Percentiles rank a stretch among this genome's conserved stretches.
Evolutionary conservation across 1,284 basidiomycete genomes (phyloP).

Genomic region (Hymenochaete sp.): DNA sequence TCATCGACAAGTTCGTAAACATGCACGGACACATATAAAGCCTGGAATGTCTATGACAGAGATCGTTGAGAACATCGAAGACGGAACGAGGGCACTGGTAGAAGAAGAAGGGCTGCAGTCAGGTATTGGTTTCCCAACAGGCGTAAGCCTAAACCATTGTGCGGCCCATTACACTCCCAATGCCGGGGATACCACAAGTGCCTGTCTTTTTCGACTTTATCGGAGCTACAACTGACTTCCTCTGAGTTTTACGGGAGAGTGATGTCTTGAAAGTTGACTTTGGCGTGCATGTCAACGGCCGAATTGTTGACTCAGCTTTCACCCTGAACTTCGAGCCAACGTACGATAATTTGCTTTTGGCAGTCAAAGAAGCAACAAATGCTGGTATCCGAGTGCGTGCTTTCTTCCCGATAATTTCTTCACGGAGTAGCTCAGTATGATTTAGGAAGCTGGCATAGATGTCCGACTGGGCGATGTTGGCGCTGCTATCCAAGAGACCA

Average conservation of each 20-base stretch:
- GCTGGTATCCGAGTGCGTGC: slow-evolving; percentile 69
- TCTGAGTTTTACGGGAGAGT: slow-evolving; percentile 64
- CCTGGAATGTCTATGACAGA: slow-evolving; percentile 95
- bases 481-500: slow-evolving; percentile 92
- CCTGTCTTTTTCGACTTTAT: slow-evolving; percentile 8
- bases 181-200: slow-evolving; percentile 83
- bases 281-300: slow-evolving; percentile 92
- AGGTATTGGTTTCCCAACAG: slow-evolving; percentile 96
- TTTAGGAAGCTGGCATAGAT: slow-evolving; percentile 93
- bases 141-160: slow-evolving; percentile 87
- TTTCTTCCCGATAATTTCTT: slow-evolving; percentile 1
- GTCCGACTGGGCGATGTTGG: slow-evolving; percentile 90
- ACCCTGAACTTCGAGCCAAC: slow-evolving; percentile 86
- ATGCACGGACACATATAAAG: slow-evolving; percentile 77
- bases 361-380: slow-evolving; percentile 91
- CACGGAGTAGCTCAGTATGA: slow-evolving; percentile 13
- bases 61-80: slow-evolving; percentile 91
- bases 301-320: slow-evolving; percentile 94
- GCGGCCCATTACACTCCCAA: slow-evolving; percentile 98
- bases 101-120: slow-evolving; percentile 84
- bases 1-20: slow-evolving; percentile 86
- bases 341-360: slow-evolving; percentile 84
- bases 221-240: slow-evolving; percentile 17
- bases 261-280: slow-evolving; percentile 98
- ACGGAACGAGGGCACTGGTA: slow-evolving; percentile 82